Conservation (phyloP, 805 yeast genomes). For the Vanderwaltozyma yarrowii region DNA sequence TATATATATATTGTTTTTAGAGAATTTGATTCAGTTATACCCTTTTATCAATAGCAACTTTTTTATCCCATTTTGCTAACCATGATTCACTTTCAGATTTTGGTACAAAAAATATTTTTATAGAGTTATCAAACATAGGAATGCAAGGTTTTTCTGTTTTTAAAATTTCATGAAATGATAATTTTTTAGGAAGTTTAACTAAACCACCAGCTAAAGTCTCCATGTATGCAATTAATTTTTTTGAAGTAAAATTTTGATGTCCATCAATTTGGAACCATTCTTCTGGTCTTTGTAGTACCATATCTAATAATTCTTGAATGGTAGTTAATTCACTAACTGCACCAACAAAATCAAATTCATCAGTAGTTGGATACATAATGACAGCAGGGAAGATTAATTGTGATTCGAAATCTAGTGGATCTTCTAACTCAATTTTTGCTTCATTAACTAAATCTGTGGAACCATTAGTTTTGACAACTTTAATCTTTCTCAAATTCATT, state of each 20-base stretch:
- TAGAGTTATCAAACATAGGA: slow-evolving; percentile 66
- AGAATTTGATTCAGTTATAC: background rate
- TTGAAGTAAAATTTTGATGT: slow-evolving; percentile 48
- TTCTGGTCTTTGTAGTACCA: slow-evolving; percentile 55
- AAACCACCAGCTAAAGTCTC: slow-evolving; percentile 80
- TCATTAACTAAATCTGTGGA: slow-evolving; percentile 50
- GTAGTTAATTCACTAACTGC: slow-evolving; percentile 65
- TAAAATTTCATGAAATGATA: slow-evolving; percentile 53
- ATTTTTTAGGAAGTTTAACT: slow-evolving; percentile 73
- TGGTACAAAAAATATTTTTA: slow-evolving; percentile 73
- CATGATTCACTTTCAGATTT: slow-evolving; percentile 54
- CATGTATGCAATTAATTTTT: slow-evolving; percentile 61
- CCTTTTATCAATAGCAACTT: slow-evolving; percentile 44
- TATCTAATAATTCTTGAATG: slow-evolving; percentile 49
- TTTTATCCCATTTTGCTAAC: slow-evolving; percentile 58
- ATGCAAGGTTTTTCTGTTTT: slow-evolving; percentile 51
- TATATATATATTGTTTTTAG: too few species aligned
- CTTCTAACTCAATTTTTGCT: slow-evolving; percentile 48
- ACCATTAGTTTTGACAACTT: slow-evolving; percentile 37
- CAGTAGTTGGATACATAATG: slow-evolving; percentile 70
- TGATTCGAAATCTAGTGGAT: slow-evolving; percentile 57
- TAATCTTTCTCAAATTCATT: slow-evolving; percentile 46
- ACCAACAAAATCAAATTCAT: slow-evolving; percentile 75
- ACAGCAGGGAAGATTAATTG: slow-evolving; percentile 75
- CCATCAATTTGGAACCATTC: slow-evolving; percentile 55